A percentile compares a stretch with the other conserved stretches of the same genome.
Evolutionary conservation across 164 flowering plant genomes (phyloP).

Genomic region (Aristolochia fimbriata): DNA sequence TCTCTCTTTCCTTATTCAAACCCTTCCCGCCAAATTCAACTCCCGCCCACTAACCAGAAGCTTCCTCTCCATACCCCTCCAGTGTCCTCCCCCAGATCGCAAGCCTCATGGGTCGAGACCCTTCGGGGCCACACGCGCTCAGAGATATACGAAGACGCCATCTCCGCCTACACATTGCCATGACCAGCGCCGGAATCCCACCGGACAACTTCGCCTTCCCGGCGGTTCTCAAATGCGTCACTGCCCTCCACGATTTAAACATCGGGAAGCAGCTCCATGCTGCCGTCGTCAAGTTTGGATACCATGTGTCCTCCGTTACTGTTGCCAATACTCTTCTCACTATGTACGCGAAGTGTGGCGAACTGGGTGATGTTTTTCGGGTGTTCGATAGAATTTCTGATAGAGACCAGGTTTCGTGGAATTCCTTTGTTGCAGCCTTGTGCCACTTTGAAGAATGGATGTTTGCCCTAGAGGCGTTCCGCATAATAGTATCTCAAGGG

Average conservation of each 20-base stretch:
- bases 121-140: slow-evolving; percentile 47
- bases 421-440: slow-evolving; percentile 44
- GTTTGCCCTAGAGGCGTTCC: slow-evolving; percentile 32
- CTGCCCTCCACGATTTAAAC: slow-evolving; percentile 35
- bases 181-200: slow-evolving; percentile 30
- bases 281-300: slow-evolving; percentile 46
- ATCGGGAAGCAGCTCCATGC: slow-evolving; percentile 54
- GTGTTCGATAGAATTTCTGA: slow-evolving; percentile 60
- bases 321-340: slow-evolving; percentile 59
- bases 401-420: slow-evolving; percentile 74
- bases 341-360: slow-evolving; percentile 59
- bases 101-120: slow-evolving; percentile 41
- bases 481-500: not conserved
- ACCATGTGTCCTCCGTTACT: slow-evolving; percentile 26
- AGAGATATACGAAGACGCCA: slow-evolving; percentile 41
- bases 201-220: slow-evolving; percentile 74
- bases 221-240: slow-evolving; percentile 48
- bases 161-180: slow-evolving; percentile 41
- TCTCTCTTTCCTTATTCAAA: not conserved
- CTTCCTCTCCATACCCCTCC: slow-evolving; percentile 1
- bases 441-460: slow-evolving; percentile 61
- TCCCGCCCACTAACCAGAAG: slow-evolving; percentile 4
- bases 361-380: slow-evolving; percentile 26
- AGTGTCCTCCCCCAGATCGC: slow-evolving; percentile 14
- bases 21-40: slow-evolving; percentile 1